A percentile compares a stretch with the other conserved stretches of the same genome.
phyloP scores from a whole-genome alignment of 2,329 filamentous ascomycete species.

The Sporothrix variecibatus region DNA sequence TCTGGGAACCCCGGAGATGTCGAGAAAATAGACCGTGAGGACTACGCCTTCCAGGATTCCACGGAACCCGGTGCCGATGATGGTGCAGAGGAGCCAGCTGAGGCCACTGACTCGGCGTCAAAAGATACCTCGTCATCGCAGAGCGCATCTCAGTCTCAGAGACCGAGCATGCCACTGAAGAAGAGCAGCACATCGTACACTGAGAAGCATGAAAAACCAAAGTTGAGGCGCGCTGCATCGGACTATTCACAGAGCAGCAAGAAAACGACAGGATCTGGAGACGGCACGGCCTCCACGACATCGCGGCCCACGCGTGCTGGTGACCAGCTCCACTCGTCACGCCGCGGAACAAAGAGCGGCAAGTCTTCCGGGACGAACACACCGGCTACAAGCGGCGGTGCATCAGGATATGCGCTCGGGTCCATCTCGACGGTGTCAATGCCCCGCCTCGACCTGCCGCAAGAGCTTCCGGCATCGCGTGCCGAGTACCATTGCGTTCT shows the following conservation, averaged over 20 bases:
- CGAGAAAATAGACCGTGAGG: background rate
- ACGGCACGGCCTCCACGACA: background rate
- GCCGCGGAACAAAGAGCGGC: background rate
- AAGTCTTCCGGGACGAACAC: background rate
- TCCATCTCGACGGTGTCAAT: conserved; percentile 34
- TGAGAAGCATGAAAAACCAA: background rate
- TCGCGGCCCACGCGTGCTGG: background rate
- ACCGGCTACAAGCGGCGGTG: background rate
- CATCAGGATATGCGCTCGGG: conserved; percentile 24
- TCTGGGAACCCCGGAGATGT: background rate
- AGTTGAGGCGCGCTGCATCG: background rate
- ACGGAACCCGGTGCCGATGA: background rate
- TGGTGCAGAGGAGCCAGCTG: background rate
- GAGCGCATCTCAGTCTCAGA: background rate
- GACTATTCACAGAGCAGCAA: background rate
- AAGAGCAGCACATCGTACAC: background rate
- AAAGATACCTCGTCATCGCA: background rate
- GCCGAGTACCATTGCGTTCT: conserved; percentile 65
- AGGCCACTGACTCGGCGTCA: background rate
- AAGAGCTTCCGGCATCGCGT: conserved; percentile 44
- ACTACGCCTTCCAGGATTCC: background rate
- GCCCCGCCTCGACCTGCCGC: conserved; percentile 40
- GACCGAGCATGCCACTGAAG: background rate
- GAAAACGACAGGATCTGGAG: background rate
- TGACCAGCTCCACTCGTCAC: background rate